Evolutionary conservation across 768 basidiomycete genomes (phyloP).

Genomic region (Suillus subalutaceus): DNA sequence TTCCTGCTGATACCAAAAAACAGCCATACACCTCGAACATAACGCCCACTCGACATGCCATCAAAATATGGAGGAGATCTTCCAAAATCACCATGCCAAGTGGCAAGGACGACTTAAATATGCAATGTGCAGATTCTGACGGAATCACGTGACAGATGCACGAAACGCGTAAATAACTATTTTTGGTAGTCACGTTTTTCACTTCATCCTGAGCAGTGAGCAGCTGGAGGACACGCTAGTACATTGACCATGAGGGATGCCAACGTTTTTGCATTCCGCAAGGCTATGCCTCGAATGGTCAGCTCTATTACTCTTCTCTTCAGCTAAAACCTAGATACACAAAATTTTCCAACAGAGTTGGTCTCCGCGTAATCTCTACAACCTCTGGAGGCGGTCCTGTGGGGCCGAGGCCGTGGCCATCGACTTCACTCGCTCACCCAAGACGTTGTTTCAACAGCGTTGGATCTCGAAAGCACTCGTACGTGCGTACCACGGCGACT

Average conservation of each 20-base stretch:
- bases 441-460: constrained; percentile 73
- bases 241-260: constrained; percentile 45
- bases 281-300: constrained; percentile 84
- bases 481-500: constrained; percentile 95
- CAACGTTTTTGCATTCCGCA: constrained; percentile 45
- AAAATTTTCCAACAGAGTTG: constrained; percentile 69
- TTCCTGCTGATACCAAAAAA: too few species aligned
- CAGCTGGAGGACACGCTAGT: too few species aligned
- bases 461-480: constrained; percentile 87
- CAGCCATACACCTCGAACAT: too few species aligned
- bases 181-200: constrained; percentile 7
- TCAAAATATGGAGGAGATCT: too few species aligned
- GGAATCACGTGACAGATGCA: too few species aligned
- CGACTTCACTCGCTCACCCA: constrained; percentile 53
- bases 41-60: too few species aligned
- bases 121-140: too few species aligned
- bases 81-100: too few species aligned
- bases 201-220: background rate
- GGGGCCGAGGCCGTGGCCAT: constrained; percentile 48
- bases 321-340: background rate
- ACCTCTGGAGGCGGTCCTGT: constrained; percentile 79
- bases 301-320: constrained; percentile 18
- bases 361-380: constrained; percentile 86
- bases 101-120: too few species aligned
- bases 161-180: too few species aligned